A percentile compares a stretch with the other conserved stretches of the same genome.
These are phyloP conservation scores for Blastobotrys attinorum DNA, from an alignment of 805 yeast genomes.

Conservation along the genomic window DNA sequence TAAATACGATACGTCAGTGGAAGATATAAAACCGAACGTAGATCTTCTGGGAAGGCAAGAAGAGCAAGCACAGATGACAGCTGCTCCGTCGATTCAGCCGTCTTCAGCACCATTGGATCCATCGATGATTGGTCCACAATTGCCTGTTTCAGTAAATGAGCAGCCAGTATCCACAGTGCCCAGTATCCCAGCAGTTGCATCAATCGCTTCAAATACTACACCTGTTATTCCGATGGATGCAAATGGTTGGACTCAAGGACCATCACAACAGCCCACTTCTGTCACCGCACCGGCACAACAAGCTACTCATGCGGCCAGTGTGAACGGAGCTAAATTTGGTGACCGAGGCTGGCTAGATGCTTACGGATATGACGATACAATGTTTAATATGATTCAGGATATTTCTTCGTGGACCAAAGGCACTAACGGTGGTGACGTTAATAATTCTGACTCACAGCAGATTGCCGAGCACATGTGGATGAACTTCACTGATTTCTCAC, in stretches of 20 bases:
- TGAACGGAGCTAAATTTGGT: too few relatives aligned
- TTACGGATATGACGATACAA: conserved; percentile 21
- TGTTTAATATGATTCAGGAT: conserved; percentile 24
- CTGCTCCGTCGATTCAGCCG: background rate
- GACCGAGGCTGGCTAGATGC: conserved; percentile 7
- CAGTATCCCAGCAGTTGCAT: too few relatives aligned
- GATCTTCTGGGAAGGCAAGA: background rate
- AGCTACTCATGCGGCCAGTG: background rate
- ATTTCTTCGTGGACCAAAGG: conserved; percentile 22
- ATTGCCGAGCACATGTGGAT: conserved; percentile 13
- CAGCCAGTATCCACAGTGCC: too few relatives aligned
- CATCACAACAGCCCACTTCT: background rate
- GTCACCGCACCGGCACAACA: background rate
- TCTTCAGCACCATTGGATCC: background rate
- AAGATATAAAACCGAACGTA: background rate
- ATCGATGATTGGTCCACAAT: background rate
- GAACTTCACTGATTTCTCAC: conserved; percentile 14
- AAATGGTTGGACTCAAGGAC: background rate
- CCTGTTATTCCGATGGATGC: too few relatives aligned
- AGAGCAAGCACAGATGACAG: background rate
- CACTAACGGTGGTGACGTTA: conserved; percentile 6
- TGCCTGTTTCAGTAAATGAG: background rate
- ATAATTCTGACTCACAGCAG: conserved; percentile 5
- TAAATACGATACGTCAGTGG: too few relatives aligned
- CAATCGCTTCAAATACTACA: too few relatives aligned